Evolutionary conservation across 2,329 filamentous ascomycete species (phyloP), one percentile per base, ranked within the genome.

Genomic region (Botrytis porri): DNA sequence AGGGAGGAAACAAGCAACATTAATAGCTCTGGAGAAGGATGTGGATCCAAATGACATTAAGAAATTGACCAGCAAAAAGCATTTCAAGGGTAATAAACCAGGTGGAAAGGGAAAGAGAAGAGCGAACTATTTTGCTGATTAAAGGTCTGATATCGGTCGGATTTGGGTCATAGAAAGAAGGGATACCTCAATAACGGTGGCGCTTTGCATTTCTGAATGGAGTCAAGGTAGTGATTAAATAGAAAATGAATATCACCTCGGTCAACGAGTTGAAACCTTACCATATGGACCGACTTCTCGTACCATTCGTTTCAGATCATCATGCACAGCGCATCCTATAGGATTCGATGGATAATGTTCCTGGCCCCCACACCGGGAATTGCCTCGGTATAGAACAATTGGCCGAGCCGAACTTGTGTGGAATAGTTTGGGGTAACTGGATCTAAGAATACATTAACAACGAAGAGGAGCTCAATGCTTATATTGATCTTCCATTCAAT

Each of bases 1-100:
- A 29, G 95, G 95, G 0, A 87, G 96, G 74, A 99, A 99, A 83
- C 88, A 93, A 69, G 90, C 90, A 79, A 86, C 91, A 57, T 89
- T 98, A 85, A 85, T 93, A 69, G 95, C 95, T 18, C 80, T 98
- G 75, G 94, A 98, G 84, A 93, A 91, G 74, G 93, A 93, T 22
- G 82, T 98, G 51, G 94, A 98, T 79, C 91, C 93, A 0, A 91
- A 90, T 74, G 95, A 98, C 73, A 84, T 96, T 76, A 84, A 86
- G 82, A 79, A 87, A 73, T 85, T 85, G 73, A 85, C 85, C 69
- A 88, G 90, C 73, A 99, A 99, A 89, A 98, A 98, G 85, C 96
- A 99, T 83, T 96, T 94, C 83, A 97, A 97, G 84, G 91, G 88
- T n/a, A 89, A 90, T 59, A 87, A 88, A 75, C 90, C 86, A 82